Conservation (phyloP, 371 early-diverging fungal genomes). For the Mucor indicus region DNA sequence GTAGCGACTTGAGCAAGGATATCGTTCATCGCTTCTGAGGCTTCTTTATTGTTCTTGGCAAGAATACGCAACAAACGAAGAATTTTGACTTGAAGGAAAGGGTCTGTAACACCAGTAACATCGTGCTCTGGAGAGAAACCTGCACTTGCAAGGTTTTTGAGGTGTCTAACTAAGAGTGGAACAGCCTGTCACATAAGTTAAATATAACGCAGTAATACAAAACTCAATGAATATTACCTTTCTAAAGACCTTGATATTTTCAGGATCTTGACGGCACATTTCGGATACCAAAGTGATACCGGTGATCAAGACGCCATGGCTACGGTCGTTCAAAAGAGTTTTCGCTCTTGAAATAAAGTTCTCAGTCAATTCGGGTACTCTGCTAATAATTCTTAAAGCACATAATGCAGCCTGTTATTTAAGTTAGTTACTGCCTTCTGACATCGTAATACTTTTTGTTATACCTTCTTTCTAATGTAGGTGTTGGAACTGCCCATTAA, state of each 20-base stretch:
- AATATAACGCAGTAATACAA: not conserved
- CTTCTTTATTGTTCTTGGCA: constrained; percentile 79
- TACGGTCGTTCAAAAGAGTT: constrained; percentile 84
- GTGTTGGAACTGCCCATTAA: constrained; percentile 87
- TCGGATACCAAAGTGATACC: constrained; percentile 90
- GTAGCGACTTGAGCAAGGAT: constrained; percentile 96
- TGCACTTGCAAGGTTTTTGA: constrained; percentile 84
- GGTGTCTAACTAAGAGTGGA: constrained; percentile 81
- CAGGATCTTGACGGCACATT: constrained; percentile 76
- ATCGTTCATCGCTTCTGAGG: constrained; percentile 96
- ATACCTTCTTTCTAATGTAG: constrained; percentile 94
- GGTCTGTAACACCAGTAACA: constrained; percentile 94
- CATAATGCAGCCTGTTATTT: constrained; percentile 80
- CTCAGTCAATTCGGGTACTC: constrained; percentile 91
- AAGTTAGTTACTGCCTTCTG: not conserved
- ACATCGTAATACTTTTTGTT: not conserved
- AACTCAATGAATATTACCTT: no score
- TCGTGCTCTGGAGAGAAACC: constrained; percentile 96
- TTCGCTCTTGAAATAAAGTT: constrained; percentile 77
- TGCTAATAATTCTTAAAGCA: constrained; percentile 86
- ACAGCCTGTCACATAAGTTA: constrained; percentile 51
- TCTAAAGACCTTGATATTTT: constrained; percentile 68
- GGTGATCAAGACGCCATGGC: constrained; percentile 93
- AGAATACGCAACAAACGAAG: constrained; percentile 86
- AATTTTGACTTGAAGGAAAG: constrained; percentile 96